A percentile compares a stretch with the other conserved stretches of the same genome.
Evolutionary conservation across 2,329 filamentous ascomycete species (phyloP).

Genomic region (Penicillium brasilianum): DNA sequence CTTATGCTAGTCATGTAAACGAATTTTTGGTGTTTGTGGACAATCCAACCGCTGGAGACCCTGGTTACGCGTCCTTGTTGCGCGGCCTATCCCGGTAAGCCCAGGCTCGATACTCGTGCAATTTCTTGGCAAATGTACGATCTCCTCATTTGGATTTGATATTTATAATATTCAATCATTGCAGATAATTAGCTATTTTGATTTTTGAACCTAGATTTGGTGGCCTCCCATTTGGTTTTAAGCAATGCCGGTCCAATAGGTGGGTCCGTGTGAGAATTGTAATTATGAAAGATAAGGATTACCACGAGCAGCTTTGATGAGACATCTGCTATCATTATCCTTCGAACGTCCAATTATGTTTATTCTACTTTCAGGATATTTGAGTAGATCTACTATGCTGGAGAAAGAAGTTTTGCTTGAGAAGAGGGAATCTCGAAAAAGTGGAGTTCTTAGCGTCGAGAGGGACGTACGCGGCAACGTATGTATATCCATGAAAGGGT

Average conservation of each 20-base stretch:
- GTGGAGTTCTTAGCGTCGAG: not conserved
- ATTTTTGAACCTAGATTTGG: not conserved
- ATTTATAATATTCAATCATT: not conserved
- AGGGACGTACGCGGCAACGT: conserved; percentile 1
- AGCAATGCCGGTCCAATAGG: not conserved
- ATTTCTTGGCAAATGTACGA: not conserved
- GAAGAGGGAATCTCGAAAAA: not conserved
- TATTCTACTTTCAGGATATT: not conserved
- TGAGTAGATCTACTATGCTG: not conserved
- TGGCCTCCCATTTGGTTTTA: not conserved
- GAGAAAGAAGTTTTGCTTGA: not conserved
- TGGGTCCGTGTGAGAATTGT: not conserved
- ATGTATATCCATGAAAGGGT: not conserved
- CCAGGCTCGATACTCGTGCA: not conserved
- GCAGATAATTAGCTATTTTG: too few relatives aligned
- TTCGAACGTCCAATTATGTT: not conserved
- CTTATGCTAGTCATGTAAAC: not conserved
- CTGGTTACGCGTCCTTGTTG: conserved; percentile 5
- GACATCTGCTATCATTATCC: not conserved
- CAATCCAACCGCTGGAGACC: not conserved
- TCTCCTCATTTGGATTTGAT: not conserved
- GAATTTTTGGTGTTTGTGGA: not conserved
- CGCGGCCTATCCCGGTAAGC: not conserved
- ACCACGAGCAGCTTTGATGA: not conserved
- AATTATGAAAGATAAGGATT: not conserved